Base-by-base conservation (phyloP, 305 asterid genomes). In the Fraxinus baroniana region DNA sequence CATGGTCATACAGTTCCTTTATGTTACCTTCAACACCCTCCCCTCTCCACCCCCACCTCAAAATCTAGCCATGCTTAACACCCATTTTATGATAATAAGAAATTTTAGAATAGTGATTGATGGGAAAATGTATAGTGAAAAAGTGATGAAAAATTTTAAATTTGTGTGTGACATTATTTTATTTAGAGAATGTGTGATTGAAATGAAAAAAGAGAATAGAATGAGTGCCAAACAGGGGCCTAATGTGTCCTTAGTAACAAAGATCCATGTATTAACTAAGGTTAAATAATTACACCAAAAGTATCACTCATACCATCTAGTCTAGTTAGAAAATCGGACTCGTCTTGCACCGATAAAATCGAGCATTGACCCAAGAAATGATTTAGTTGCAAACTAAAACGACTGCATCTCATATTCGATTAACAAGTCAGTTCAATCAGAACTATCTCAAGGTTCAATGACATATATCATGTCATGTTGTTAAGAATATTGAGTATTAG, bases 1-100 rank as follows among this genome's bases (percentile, higher is more conserved):
- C 94, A 91, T 93, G 97, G 88, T 80, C 77, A 44, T 75, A 79
- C 76, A 68, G 75, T 4, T 60, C 9, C 74, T 13, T 82, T 83
- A 1, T 28, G 30, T 28, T 28, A 28, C 30, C 30, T 0, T 28
- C 30, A 24, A 64, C 72, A 0, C 44, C 9, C 10, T 2, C 44
- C 5, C 9, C 9, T 0, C 0, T 7, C 7, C 39, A 36, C 44
- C 44, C 68, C 68, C 26, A 60, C 71, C 17, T 17, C 73, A 28
- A 10, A 24, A 66, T 12, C 36, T 26, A 20, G 28, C 26, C 26
- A 0, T 0, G 28, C 1, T 26, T 26, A 1, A 26, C 1, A 26
- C 28, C 28, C 1, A 26, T 32, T 32, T 32, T 32, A 0, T 2
- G 35, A 2, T 0, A 32, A 32, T 2, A 0, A 32, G 3, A 32